Conservation (phyloP, 2,329 filamentous ascomycete species). For the Neodidymelliopsis sp. region DNA sequence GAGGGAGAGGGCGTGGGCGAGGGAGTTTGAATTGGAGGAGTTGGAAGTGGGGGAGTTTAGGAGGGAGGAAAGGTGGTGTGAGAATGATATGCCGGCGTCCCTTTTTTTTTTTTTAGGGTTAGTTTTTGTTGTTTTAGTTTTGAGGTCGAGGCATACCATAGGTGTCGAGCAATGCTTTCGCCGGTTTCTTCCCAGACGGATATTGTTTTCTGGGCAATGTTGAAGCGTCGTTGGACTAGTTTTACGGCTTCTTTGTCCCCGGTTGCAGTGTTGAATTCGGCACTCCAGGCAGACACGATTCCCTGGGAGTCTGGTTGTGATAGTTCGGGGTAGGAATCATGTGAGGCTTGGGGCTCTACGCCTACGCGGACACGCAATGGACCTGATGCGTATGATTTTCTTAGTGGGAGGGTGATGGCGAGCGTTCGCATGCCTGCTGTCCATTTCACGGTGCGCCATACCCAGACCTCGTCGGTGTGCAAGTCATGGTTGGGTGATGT, state of each 20-base stretch:
- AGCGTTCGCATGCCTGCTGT: slow-evolving; percentile 53
- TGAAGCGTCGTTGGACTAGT: slow-evolving; percentile 64
- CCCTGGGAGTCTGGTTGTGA: slow-evolving; percentile 47
- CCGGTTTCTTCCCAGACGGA: slow-evolving; percentile 73
- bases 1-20: not conserved
- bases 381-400: slow-evolving; percentile 48
- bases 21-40: slow-evolving; percentile 12
- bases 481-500: slow-evolving; percentile 23
- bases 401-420: slow-evolving; percentile 53
- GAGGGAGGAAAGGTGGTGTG: slow-evolving; percentile 60
- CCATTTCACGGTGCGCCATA: slow-evolving; percentile 56
- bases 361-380: slow-evolving; percentile 53
- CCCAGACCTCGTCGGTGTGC: slow-evolving; percentile 46
- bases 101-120: slow-evolving; percentile 32
- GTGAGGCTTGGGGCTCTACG: slow-evolving; percentile 32
- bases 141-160: slow-evolving; percentile 62
- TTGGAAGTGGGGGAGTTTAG: not conserved
- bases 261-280: slow-evolving; percentile 50
- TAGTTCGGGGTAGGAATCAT: slow-evolving; percentile 40
- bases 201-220: slow-evolving; percentile 52
- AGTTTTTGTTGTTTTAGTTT: not conserved
- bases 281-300: slow-evolving; percentile 66
- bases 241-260: slow-evolving; percentile 55
- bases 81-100: slow-evolving; percentile 67
- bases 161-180: slow-evolving; percentile 74